Base-by-base conservation (phyloP, 495 filamentous ascomycete genomes). In the Tetracladium marchalianum region DNA sequence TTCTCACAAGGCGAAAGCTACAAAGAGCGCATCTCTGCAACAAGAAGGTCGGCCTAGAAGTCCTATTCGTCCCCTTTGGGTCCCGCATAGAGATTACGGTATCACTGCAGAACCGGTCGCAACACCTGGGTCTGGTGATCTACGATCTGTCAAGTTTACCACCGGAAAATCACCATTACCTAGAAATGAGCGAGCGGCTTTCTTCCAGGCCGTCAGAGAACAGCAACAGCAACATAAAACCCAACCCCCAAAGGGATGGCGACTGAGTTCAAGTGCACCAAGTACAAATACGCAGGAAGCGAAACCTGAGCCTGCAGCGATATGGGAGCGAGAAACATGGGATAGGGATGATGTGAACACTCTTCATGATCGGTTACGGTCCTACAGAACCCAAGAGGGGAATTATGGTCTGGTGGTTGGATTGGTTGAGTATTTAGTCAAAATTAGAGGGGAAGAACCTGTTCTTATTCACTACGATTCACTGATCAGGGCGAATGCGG, bases 401-500 rank as follows among this genome's bases (percentile, higher is more conserved):
- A 43, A 53, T n/a, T 63, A 68, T 45, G 54, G 65, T 8, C 56
- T 59, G 4, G 59, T 67, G 11, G 46, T 60, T 11, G 41, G 61
- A 6, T 47, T 77, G 10, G 72, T 78, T 4, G 60, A 70, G 43
- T 66, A 76, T 41, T 65, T 95, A 16, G 65, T 95, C 41, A 63
- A 67, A 24, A 71, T 73, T 27, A 75, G 79, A 27, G 62, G 72
- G 44, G 76, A 88, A 60, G 61, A 56, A 47, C 87, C 87, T 13
- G 80, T 77, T 54, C 55, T 68, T 15, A 65, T 72, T 17, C 71
- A 94, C 42, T 95, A 90, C 61, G 74, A 81, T 50, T 75, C 78
- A 0, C 65, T 95, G 31, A 78, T 95, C 38, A 66, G 76, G 11
- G 80, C 81, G 11, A 87, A 92, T 61, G 67, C 77, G 17, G 73